Conservation (phyloP, 192 early-diverging fungal genomes). For the Pilaira anomala region DNA sequence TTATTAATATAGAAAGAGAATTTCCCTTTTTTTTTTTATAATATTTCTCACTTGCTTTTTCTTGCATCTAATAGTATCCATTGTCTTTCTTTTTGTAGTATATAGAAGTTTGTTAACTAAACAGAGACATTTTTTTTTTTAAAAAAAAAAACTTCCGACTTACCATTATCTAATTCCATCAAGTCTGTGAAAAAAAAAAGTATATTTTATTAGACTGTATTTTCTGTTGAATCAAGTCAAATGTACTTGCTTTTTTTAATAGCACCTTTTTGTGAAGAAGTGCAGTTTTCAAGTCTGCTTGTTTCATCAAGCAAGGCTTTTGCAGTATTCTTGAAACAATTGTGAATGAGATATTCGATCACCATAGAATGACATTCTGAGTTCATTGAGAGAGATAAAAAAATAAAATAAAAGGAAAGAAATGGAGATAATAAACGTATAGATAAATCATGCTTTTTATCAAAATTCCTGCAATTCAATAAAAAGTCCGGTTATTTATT, state of each 20-base stretch:
- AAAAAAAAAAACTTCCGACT: not conserved
- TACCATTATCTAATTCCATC: slow-evolving; percentile 14
- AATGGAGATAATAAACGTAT: too few species aligned
- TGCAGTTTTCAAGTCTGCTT: slow-evolving; percentile 4
- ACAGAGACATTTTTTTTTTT: too few species aligned
- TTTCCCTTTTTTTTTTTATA: not conserved
- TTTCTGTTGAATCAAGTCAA: slow-evolving; percentile 1
- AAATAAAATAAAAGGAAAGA: not conserved
- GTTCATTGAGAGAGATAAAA: slow-evolving; percentile 10
- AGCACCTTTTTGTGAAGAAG: not conserved
- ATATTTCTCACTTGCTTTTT: slow-evolving; percentile 4
- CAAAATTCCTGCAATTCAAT: too few species aligned
- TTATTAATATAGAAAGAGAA: not conserved
- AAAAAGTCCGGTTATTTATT: too few species aligned
- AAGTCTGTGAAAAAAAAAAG: not conserved
- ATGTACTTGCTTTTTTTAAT: not conserved
- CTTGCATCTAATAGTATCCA: slow-evolving; percentile 17
- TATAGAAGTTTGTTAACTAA: not conserved
- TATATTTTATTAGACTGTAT: not conserved
- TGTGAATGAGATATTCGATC: slow-evolving; percentile 19
- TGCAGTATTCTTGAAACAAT: slow-evolving; percentile 20
- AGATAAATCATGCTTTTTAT: too few species aligned
- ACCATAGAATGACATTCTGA: slow-evolving; percentile 10
- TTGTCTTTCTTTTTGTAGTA: slow-evolving; percentile 7
- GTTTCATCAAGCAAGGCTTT: slow-evolving; percentile 11